Evolutionary conservation across 805 yeast genomes (phyloP).

Genomic region (Saturnispora serradocipensis): DNA sequence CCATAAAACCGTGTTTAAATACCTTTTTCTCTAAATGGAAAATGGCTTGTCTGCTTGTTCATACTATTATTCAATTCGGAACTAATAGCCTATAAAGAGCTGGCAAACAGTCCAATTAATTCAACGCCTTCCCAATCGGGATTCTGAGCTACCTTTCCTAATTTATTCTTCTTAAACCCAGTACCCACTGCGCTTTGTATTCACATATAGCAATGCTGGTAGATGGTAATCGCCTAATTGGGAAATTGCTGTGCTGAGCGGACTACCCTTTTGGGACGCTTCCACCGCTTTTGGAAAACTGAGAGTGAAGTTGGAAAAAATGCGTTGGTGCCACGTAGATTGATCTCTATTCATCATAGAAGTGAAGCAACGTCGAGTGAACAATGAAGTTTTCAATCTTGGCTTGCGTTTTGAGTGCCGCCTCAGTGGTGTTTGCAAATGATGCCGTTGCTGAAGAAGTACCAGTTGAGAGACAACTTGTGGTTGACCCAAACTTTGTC

Average conservation of each 20-base stretch:
- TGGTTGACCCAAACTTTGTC: conserved; percentile 19
- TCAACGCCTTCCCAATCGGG: background rate
- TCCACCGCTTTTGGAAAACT: background rate
- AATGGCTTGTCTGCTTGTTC: background rate
- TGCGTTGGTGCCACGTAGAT: background rate
- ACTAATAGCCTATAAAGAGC: background rate
- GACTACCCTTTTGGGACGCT: background rate
- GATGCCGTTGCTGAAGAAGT: conserved; percentile 2
- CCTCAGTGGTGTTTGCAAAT: conserved; percentile 12
- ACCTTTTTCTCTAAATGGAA: background rate
- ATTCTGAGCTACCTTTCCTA: background rate
- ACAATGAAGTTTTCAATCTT: conserved; percentile 9
- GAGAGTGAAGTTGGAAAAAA: background rate
- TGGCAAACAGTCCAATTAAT: background rate
- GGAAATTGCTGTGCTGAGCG: conserved; percentile 5
- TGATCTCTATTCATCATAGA: background rate
- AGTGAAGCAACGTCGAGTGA: background rate
- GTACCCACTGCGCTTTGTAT: background rate
- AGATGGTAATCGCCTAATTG: background rate
- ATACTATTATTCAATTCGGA: background rate
- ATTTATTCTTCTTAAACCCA: background rate
- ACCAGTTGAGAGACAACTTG: conserved; percentile 13
- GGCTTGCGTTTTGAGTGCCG: conserved; percentile 2
- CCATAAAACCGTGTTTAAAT: background rate
- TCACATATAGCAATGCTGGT: background rate